Evolutionary conservation across 108 stramenopile genomes (phyloP).

Genomic region (Schizochytrium sp.): DNA sequence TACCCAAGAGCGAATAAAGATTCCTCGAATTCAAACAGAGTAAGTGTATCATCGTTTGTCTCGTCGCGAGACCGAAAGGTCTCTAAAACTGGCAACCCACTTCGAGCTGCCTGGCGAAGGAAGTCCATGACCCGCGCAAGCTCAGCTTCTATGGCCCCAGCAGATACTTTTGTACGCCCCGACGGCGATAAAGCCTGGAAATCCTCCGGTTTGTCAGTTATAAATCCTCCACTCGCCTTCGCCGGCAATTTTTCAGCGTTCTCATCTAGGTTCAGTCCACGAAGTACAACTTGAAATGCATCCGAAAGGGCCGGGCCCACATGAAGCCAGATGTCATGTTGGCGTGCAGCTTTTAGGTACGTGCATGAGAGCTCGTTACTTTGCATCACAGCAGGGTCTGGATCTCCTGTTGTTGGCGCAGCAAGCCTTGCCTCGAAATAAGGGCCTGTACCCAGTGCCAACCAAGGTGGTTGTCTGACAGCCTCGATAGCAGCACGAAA

Average conservation of each 20-base stretch:
- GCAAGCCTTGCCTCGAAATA: constrained; percentile 51
- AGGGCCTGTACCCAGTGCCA: constrained; percentile 36
- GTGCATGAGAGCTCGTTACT: background rate
- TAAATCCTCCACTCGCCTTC: too few relatives aligned
- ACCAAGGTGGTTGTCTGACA: constrained; percentile 52
- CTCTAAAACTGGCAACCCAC: background rate
- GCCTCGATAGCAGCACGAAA: constrained; percentile 56
- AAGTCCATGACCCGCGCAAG: background rate
- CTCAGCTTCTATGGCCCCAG: background rate
- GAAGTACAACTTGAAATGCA: background rate
- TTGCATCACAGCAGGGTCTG: background rate
- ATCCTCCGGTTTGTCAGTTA: too few relatives aligned
- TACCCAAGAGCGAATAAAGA: constrained; percentile 24
- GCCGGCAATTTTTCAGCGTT: background rate
- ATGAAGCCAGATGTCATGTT: constrained; percentile 54
- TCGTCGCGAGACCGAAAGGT: background rate
- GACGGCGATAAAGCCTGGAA: too few relatives aligned
- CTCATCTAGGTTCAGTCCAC: background rate
- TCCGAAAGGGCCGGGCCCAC: constrained; percentile 45
- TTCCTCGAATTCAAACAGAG: background rate
- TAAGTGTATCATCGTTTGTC: background rate
- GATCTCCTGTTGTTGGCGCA: background rate
- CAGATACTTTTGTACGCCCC: background rate
- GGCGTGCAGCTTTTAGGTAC: background rate
- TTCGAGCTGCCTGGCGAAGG: background rate